Conservation (phyloP, 257 asterid species). For the Anisodus acutangulus region DNA sequence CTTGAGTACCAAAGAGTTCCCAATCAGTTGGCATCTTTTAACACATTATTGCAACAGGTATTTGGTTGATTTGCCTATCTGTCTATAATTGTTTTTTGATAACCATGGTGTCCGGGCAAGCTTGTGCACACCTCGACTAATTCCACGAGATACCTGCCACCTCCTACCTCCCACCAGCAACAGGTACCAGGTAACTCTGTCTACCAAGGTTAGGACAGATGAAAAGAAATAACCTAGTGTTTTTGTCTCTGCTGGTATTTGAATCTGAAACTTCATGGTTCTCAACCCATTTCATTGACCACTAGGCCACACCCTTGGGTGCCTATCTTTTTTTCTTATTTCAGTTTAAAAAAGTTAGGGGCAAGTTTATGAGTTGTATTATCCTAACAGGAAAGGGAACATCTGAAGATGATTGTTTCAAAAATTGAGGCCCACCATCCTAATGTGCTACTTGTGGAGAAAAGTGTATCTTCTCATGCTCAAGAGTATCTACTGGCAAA, state of each 20-base stretch:
- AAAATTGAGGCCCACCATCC: slow-evolving; percentile 89
- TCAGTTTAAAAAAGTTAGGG: background rate
- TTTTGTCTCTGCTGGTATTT: too few species aligned
- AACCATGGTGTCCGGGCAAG: too few species aligned
- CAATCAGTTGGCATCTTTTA: slow-evolving; percentile 87
- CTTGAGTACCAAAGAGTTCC: slow-evolving; percentile 87
- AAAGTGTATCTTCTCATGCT: slow-evolving; percentile 90
- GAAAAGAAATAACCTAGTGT: too few species aligned
- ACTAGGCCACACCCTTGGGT: too few species aligned
- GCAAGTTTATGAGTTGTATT: slow-evolving; percentile 32
- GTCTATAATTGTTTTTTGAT: background rate
- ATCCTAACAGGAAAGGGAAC: slow-evolving; percentile 76
- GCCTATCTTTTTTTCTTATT: too few species aligned
- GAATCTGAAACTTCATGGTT: too few species aligned
- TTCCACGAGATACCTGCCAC: too few species aligned
- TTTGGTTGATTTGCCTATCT: slow-evolving; percentile 26
- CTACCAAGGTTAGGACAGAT: too few species aligned
- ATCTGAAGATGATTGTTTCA: slow-evolving; percentile 75
- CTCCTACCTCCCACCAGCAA: too few species aligned
- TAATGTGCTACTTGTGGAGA: slow-evolving; percentile 91
- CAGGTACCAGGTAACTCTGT: too few species aligned
- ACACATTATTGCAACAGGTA: slow-evolving; percentile 87
- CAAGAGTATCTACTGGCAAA: slow-evolving; percentile 78
- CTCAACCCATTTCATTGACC: too few species aligned
- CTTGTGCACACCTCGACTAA: too few species aligned